Evolutionary conservation across 2,329 filamentous ascomycete species (phyloP), one percentile per base, ranked within the genome.

Genomic region (Aspergillus tamarii): DNA sequence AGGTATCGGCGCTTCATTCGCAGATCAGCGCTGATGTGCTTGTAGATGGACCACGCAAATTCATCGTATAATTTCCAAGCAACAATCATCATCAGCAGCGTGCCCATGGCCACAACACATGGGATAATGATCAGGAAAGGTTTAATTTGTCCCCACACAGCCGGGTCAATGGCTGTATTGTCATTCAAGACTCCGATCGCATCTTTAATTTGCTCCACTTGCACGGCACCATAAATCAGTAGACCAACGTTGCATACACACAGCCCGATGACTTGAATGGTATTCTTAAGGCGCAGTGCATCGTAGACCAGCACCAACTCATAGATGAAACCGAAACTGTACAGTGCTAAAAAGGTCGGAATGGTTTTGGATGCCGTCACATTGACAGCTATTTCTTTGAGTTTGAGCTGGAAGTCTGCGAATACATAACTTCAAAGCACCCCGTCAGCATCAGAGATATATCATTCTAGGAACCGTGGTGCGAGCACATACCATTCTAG

Each of bases 11-110:
- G 90, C 86, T 97, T 98, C 90, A 99, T 93, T 73, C 93, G 89
- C 76, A 97, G 87, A 82, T 99, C 95, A 58, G 95, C 95, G 75
- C 94, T 96, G 76, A 99, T 99, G 79, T 96, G 94, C 84, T 99
- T 99, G 81, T 99, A 93, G 74, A 99, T 99, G 63, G 95, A 95
- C 95, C 95, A 99, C 12, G 95, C 94, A 79, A 99, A 99, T 78
- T 97, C 94, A 75, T 97, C 93, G 77, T 99, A 98, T 36, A 99
- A 85, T 82, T 97, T 97, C 91, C 93, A 98, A 2, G 94, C 89
- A 58, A 94, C 83, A 66, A 93, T 90, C 16, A 84, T 84, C 84
- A 98, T 89, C 59, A 88, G 74, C 7, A 94, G 67, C 3, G 91
- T 94, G 34, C 87, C 87, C 34, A 96, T 79, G 1, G 88, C 93